Conservation (phyloP, 140 eudicot species). For the Anethum foeniculum region DNA sequence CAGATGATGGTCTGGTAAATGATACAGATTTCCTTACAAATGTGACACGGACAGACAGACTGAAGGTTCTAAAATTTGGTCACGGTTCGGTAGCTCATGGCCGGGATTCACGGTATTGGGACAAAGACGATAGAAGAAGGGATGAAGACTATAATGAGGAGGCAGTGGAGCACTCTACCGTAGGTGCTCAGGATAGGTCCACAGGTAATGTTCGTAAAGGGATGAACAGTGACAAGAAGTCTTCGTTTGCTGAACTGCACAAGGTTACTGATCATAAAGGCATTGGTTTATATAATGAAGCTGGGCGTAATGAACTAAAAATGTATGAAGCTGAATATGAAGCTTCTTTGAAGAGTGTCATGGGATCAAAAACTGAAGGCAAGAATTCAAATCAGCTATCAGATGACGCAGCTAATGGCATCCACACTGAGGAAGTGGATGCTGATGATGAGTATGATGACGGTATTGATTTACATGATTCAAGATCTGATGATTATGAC, state of each 20-base stretch:
- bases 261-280: constrained; percentile 32
- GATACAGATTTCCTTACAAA: constrained; percentile 84
- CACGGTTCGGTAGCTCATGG: constrained; percentile 75
- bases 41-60: constrained; percentile 60
- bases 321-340: constrained; percentile 89
- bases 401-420: constrained; percentile 23
- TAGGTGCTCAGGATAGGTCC: constrained; percentile 24
- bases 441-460: constrained; percentile 83
- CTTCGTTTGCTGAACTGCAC: constrained; percentile 23
- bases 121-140: constrained; percentile 93
- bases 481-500: constrained; percentile 63
- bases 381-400: constrained; percentile 23
- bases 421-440: constrained; percentile 39
- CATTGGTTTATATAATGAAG: constrained; percentile 81
- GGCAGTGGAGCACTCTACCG: constrained; percentile 26
- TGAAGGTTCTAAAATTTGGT: constrained; percentile 67
- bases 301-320: constrained; percentile 85
- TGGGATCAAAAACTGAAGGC: constrained; percentile 24
- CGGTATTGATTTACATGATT: constrained; percentile 81
- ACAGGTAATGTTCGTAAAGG: constrained; percentile 24
- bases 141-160: constrained; percentile 89
- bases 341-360: constrained; percentile 65
- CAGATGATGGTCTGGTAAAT: constrained; percentile 49
- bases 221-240: constrained; percentile 28
- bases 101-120: constrained; percentile 95